Percentiles rank a stretch among this genome's conserved stretches.
Evolutionary conservation across 768 basidiomycete species (phyloP).

Genomic region (Leccinum obscurum): DNA sequence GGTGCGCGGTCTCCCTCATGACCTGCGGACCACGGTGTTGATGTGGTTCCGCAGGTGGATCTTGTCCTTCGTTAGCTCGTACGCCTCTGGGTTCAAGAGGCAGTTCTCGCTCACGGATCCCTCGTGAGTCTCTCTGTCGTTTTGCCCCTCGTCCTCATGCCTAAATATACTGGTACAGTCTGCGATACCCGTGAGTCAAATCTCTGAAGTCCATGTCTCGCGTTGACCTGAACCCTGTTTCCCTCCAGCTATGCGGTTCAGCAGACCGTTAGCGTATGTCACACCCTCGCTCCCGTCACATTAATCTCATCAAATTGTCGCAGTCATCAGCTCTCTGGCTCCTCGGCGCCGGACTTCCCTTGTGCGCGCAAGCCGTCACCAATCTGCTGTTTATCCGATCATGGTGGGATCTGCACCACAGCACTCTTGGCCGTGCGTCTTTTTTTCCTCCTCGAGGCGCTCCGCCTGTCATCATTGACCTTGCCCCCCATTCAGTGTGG

Average conservation of each 20-base stretch:
- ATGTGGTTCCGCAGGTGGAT: conserved; percentile 42
- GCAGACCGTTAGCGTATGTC: conserved; percentile 61
- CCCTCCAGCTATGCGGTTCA: conserved; percentile 56
- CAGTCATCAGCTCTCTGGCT: conserved; percentile 43
- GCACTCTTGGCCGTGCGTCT: conserved; percentile 36
- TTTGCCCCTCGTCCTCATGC: not conserved
- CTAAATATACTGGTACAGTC: conserved; percentile 25
- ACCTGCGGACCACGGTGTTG: not conserved
- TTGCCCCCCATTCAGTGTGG: conserved; percentile 46
- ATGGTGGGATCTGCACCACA: conserved; percentile 87
- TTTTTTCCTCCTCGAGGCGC: not conserved
- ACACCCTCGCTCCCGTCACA: not conserved
- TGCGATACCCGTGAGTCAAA: conserved; percentile 39
- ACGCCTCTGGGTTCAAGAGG: conserved; percentile 67
- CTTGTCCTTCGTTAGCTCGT: conserved; percentile 55
- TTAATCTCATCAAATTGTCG: not conserved
- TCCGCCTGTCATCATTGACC: not conserved
- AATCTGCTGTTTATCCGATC: conserved; percentile 72
- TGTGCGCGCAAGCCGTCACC: conserved; percentile 63
- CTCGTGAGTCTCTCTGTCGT: conserved; percentile 48
- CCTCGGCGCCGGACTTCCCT: conserved; percentile 53
- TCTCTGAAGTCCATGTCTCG: not conserved
- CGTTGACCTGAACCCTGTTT: not conserved
- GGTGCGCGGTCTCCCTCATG: conserved; percentile 42
- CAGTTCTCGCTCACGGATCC: conserved; percentile 77